Evolutionary conservation across 1,139 yeast species (phyloP).

Genomic region (Entelexis paramagnoliae): DNA sequence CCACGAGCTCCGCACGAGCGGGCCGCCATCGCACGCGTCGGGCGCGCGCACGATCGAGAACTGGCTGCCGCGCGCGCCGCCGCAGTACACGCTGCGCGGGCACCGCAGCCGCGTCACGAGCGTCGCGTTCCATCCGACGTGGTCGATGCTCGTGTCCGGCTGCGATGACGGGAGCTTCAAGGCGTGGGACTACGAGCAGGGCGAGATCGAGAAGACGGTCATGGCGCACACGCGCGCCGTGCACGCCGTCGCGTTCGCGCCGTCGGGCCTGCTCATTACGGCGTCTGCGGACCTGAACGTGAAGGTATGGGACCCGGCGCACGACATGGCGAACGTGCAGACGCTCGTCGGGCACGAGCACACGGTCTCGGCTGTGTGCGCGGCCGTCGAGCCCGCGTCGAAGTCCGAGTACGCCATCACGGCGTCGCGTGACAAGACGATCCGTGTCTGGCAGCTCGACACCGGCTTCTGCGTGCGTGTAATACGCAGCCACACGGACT

Average conservation of each 20-base stretch:
- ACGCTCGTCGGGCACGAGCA: constrained; percentile 86
- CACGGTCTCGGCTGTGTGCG: constrained; percentile 55
- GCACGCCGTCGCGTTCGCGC: constrained; percentile 30
- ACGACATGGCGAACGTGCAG: constrained; percentile 46
- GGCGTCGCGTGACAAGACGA: constrained; percentile 65
- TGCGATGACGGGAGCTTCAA: constrained; percentile 65
- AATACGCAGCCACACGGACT: constrained; percentile 69
- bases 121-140: constrained; percentile 60
- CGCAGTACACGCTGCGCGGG: constrained; percentile 41
- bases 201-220: constrained; percentile 58
- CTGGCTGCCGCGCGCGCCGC: constrained; percentile 62
- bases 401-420: constrained; percentile 44
- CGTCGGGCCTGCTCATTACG: constrained; percentile 39
- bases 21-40: background rate
- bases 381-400: constrained; percentile 29
- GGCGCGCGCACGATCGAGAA: constrained; percentile 22
- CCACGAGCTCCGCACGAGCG: background rate
- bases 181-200: constrained; percentile 64
- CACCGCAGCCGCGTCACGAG: constrained; percentile 54
- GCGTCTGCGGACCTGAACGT: constrained; percentile 68
- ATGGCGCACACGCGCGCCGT: constrained; percentile 72
- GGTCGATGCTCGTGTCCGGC: constrained; percentile 57
- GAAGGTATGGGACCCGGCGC: constrained; percentile 56
- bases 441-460: constrained; percentile 66
- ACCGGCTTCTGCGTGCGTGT: constrained; percentile 60